A percentile compares a stretch with the other conserved stretches of the same genome.
These are phyloP conservation scores for Phytophthora colocasiae DNA, from an alignment of 352 stramenopile species.

Conservation along the genomic window DNA sequence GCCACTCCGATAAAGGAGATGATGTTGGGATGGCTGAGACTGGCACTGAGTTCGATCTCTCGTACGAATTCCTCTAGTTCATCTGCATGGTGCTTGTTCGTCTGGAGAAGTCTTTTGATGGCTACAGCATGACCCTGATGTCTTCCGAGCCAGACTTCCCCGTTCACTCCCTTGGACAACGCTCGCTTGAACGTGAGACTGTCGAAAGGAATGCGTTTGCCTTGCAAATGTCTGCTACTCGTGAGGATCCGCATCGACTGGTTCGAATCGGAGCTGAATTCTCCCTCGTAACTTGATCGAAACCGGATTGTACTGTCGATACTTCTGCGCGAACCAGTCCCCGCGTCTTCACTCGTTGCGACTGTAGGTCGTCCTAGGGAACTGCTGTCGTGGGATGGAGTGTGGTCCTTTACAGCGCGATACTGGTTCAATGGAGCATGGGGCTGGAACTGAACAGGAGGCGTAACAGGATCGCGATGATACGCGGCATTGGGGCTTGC, in stretches of 20 bases:
- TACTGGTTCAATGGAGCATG: no score
- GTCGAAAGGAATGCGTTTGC: conserved; percentile 27
- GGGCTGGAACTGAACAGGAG: no score
- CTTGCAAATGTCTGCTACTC: not conserved
- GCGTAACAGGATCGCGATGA: no score
- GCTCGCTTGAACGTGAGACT: conserved; percentile 27
- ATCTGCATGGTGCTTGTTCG: conserved; percentile 21
- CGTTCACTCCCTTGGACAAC: conserved; percentile 42
- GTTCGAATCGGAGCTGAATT: conserved; percentile 5
- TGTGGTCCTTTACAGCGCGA: no score
- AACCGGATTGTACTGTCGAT: conserved; percentile 2
- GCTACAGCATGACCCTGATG: conserved; percentile 37
- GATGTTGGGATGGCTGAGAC: conserved; percentile 40
- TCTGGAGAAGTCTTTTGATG: conserved; percentile 45
- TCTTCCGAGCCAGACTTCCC: conserved; percentile 51
- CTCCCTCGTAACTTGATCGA: not conserved
- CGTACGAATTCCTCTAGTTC: conserved; percentile 38
- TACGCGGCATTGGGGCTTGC: not conserved
- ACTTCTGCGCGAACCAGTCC: conserved; percentile 1
- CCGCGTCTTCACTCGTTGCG: not conserved
- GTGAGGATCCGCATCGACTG: conserved; percentile 7
- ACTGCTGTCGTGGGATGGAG: not conserved
- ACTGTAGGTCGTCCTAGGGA: not conserved
- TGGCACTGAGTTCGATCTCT: conserved; percentile 42
- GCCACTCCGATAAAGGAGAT: conserved; percentile 44